Percentiles rank a stretch among this genome's conserved stretches.
Conservation (phyloP, 2,329 filamentous ascomycete genomes). For the Chrysoporthe puriensis region DNA sequence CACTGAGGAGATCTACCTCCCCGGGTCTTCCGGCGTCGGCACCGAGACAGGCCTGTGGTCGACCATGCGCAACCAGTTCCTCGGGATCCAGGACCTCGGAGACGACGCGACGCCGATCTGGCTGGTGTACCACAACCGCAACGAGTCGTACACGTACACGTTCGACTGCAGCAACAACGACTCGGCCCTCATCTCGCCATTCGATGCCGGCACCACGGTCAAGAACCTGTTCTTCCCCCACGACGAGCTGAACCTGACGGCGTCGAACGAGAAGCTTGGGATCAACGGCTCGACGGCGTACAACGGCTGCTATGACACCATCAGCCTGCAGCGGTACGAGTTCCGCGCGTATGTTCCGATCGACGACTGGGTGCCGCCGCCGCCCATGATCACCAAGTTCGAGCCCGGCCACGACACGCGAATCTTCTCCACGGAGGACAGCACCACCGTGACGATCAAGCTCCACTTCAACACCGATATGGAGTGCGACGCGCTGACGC, state of each 20-base stretch:
- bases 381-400: slow-evolving; percentile 62
- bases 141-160: slow-evolving; percentile 54
- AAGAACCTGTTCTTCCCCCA: slow-evolving; percentile 68
- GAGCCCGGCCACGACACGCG: slow-evolving; percentile 63
- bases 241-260: slow-evolving; percentile 55
- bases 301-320: slow-evolving; percentile 57
- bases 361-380: slow-evolving; percentile 52
- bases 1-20: slow-evolving; percentile 54
- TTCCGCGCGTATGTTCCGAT: slow-evolving; percentile 63
- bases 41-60: slow-evolving; percentile 63
- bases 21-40: slow-evolving; percentile 54
- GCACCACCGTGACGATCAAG: slow-evolving; percentile 45
- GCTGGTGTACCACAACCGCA: slow-evolving; percentile 55
- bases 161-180: slow-evolving; percentile 48
- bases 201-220: slow-evolving; percentile 55
- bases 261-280: slow-evolving; percentile 47
- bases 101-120: slow-evolving; percentile 52
- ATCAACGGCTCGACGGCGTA: slow-evolving; percentile 49
- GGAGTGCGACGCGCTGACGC: slow-evolving; percentile 57
- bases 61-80: slow-evolving; percentile 58
- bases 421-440: slow-evolving; percentile 52
- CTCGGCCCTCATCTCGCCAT: slow-evolving; percentile 59
- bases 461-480: slow-evolving; percentile 60
- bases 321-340: slow-evolving; percentile 58
- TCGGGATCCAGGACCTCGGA: slow-evolving; percentile 42